Base-by-base conservation (phyloP, 2,329 filamentous ascomycete genomes). In the Xylariaceae sp. region DNA sequence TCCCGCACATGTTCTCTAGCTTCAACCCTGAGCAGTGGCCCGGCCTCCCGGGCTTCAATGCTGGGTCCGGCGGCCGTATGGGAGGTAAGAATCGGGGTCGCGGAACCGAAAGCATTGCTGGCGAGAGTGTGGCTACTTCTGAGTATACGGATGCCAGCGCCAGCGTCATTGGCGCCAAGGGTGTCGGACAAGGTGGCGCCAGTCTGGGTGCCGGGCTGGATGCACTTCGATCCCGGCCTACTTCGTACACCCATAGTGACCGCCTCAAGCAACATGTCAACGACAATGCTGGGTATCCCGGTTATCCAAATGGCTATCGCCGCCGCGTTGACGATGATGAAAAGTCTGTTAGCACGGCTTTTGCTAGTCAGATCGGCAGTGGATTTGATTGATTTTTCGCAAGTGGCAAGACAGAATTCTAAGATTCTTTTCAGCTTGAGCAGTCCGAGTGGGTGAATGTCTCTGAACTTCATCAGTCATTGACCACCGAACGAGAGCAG, bases 301-400 rank as follows among this genome's bases (percentile, higher is more conserved):
- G 80, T 34, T 74, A 73, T 19, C 73, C 77, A 49, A 87, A 83
- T 61, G 80, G 83, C 39, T 88, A 79, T 59, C 83, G 79, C 39
- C 85, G 83, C 55, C 74, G 73, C 39, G 81, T 85, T 48, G 93
- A 98, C 53, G 93, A 98, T 53, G 93, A 97, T 62, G 89, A 93
- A 58, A 89, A 93, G 68, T 97, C 91, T 66, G 81, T 97, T 57
- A 95, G 89, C 60, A 97, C 93, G 39, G 90, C 90, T 37, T 98
- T 97, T 69, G 90, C 91, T 47, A 96, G 89, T 69, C 93, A 97
- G 66, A 82, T 96, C 53, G 89, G 88, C 49, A 72, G 75, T 54
- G 62, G 62, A 46, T 64, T 59, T 45, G 58, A 60, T 44, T 59
- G 57, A 63, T 59, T 51, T 41, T 29, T 17, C 37, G 37, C 41